Evolutionary conservation across 129 eudicot species (phyloP).

Genomic region (Flaveria sonorensis): DNA sequence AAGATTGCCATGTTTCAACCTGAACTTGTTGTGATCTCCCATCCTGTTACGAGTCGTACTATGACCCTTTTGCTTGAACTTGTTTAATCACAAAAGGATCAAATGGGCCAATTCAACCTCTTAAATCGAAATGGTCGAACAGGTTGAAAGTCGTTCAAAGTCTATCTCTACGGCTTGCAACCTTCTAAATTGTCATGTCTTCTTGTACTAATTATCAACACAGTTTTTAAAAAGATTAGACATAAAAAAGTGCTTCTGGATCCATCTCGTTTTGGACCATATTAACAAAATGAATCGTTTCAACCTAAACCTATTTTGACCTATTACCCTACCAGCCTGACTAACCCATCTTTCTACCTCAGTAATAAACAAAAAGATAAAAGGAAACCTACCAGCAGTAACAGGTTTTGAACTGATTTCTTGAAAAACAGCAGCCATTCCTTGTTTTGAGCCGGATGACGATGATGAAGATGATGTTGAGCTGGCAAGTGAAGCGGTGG

Average conservation of each 20-base stretch:
- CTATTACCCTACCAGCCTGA: no score
- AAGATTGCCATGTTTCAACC: no score
- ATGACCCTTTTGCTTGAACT: no score
- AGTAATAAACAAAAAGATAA: background rate
- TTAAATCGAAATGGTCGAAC: background rate
- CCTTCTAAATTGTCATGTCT: background rate
- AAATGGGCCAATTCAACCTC: background rate
- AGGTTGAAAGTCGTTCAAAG: background rate
- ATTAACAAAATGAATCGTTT: no score
- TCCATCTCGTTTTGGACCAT: no score
- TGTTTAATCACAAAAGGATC: no score
- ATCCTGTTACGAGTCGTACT: no score
- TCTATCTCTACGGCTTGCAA: background rate
- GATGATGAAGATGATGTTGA: constrained; percentile 53
- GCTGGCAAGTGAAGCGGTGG: constrained; percentile 70
- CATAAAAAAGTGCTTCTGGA: no score
- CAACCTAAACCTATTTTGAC: no score
- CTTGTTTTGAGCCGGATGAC: constrained; percentile 59
- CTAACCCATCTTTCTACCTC: no score
- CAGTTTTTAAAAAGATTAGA: background rate
- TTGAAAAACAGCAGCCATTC: constrained; percentile 91
- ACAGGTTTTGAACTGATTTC: constrained; percentile 80
- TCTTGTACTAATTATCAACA: background rate
- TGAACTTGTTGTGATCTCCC: no score
- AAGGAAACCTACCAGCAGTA: constrained; percentile 63